Percentiles rank a stretch among this genome's conserved stretches.
Conservation (phyloP, 2,329 filamentous ascomycete species). For the Grosmannia huntii region DNA sequence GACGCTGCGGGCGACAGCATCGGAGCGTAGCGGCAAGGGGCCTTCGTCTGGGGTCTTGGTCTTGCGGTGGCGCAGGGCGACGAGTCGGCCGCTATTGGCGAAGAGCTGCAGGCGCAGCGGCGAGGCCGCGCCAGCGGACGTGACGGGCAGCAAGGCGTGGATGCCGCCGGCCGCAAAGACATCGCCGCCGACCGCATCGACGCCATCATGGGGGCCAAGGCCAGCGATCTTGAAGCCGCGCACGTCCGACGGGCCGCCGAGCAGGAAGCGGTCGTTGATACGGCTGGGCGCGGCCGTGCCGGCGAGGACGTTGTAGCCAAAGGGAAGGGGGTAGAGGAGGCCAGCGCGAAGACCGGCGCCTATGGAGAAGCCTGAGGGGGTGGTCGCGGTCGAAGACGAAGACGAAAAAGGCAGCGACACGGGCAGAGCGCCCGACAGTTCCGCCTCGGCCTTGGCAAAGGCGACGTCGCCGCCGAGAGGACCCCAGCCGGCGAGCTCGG, state of each 20-base stretch:
- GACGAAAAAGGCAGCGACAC: slow-evolving; percentile 41
- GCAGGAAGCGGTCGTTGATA: slow-evolving; percentile 87
- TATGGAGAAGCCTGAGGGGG: slow-evolving; percentile 53
- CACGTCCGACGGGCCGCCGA: slow-evolving; percentile 89
- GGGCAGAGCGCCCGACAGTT: slow-evolving; percentile 64
- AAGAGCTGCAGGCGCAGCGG: slow-evolving; percentile 83
- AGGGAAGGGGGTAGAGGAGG: slow-evolving; percentile 67
- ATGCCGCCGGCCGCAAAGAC: slow-evolving; percentile 81
- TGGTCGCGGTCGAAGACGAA: neutral
- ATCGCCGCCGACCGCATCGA: slow-evolving; percentile 81
- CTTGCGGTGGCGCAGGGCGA: slow-evolving; percentile 50
- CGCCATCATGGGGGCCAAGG: slow-evolving; percentile 74
- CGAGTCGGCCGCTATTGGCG: slow-evolving; percentile 74
- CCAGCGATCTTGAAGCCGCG: slow-evolving; percentile 86
- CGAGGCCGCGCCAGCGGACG: slow-evolving; percentile 66
- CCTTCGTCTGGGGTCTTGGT: neutral
- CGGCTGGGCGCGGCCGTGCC: slow-evolving; percentile 53
- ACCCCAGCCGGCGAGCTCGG: slow-evolving; percentile 80
- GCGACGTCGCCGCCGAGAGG: slow-evolving; percentile 76
- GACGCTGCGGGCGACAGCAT: slow-evolving; percentile 40
- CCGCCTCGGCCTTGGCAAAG: slow-evolving; percentile 88
- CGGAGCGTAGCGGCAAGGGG: slow-evolving; percentile 25
- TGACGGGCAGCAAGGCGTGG: slow-evolving; percentile 74
- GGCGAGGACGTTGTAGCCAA: slow-evolving; percentile 38
- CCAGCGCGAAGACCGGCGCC: slow-evolving; percentile 73